Evolutionary conservation across 2,329 filamentous ascomycete species (phyloP).

Genomic region (Colletotrichum tropicicola): DNA sequence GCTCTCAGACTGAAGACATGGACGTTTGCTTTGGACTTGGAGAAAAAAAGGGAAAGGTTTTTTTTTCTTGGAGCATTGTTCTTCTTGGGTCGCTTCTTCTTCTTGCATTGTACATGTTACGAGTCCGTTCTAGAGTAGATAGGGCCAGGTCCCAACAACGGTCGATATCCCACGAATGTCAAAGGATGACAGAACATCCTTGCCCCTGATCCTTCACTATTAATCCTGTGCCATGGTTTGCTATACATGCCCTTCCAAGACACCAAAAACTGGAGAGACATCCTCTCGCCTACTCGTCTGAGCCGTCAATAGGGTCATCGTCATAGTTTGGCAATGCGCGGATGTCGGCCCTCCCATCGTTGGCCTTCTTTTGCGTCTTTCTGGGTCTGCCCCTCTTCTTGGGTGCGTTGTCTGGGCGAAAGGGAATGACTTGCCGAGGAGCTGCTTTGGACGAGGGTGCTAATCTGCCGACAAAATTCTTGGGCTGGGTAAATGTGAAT

Average conservation of each 20-base stretch:
- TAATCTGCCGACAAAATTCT: slow-evolving; percentile 25
- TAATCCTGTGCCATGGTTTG: background rate
- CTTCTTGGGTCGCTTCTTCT: background rate
- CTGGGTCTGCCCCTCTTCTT: background rate
- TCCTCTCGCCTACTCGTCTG: background rate
- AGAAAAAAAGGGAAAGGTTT: background rate
- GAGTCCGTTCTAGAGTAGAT: slow-evolving; percentile 8
- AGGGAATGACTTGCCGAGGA: background rate
- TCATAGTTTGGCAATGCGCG: slow-evolving; percentile 22
- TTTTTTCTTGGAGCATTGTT: background rate
- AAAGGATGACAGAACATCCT: slow-evolving; percentile 2
- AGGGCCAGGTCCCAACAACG: slow-evolving; percentile 21
- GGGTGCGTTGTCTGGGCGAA: background rate
- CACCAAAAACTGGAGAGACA: background rate
- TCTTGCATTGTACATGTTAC: slow-evolving; percentile 13
- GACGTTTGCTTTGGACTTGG: background rate
- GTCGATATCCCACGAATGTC: slow-evolving; percentile 26
- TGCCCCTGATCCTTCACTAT: background rate
- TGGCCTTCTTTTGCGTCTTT: background rate
- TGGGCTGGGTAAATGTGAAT: slow-evolving; percentile 27
- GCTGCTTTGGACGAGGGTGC: background rate
- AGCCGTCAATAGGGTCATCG: slow-evolving; percentile 29
- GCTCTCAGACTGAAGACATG: background rate
- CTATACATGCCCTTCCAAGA: background rate
- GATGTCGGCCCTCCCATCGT: slow-evolving; percentile 25